Evolutionary conservation across 805 yeast species (phyloP).

Genomic region (Saturnispora bothae): DNA sequence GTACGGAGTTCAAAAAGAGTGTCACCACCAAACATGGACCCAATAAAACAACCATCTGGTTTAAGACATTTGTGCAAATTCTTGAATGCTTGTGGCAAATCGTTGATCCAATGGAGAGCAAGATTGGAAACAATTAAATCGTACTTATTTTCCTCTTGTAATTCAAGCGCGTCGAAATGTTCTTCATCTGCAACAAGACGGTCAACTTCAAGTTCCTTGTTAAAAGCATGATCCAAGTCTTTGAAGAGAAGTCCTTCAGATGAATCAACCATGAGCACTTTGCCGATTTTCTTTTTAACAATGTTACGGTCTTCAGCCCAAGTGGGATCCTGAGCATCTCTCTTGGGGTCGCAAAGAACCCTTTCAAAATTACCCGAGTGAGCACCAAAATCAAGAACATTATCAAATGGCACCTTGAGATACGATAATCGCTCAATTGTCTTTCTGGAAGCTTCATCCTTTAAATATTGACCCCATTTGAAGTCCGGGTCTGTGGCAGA

Average conservation of each 20-base stretch:
- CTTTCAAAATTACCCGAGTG: slow-evolving; percentile 49
- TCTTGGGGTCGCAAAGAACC: slow-evolving; percentile 28
- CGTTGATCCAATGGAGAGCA: slow-evolving; percentile 78
- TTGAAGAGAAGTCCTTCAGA: slow-evolving; percentile 42
- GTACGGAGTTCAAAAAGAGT: slow-evolving; percentile 77
- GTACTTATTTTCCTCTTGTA: slow-evolving; percentile 32
- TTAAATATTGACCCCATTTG: slow-evolving; percentile 56
- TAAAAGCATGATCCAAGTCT: slow-evolving; percentile 36
- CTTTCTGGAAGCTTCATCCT: slow-evolving; percentile 63
- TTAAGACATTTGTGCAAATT: slow-evolving; percentile 48
- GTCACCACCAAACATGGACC: slow-evolving; percentile 75
- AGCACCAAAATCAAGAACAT: slow-evolving; percentile 62
- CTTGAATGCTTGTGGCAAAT: slow-evolving; percentile 55
- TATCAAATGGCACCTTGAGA: slow-evolving; percentile 51
- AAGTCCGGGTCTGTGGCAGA: slow-evolving; percentile 37
- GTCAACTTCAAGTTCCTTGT: slow-evolving; percentile 34
- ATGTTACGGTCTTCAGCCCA: slow-evolving; percentile 40
- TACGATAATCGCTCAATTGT: slow-evolving; percentile 70
- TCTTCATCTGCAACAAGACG: slow-evolving; percentile 65
- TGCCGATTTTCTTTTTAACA: slow-evolving; percentile 43
- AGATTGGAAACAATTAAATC: slow-evolving; percentile 69
- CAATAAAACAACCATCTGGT: slow-evolving; percentile 78
- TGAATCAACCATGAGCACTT: slow-evolving; percentile 59
- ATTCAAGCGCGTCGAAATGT: slow-evolving; percentile 32
- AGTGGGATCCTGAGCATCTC: slow-evolving; percentile 27